These are phyloP conservation scores for Apophysomyces trapeziformis DNA, from an alignment of 371 early-diverging fungal species.

Conservation along the genomic window DNA sequence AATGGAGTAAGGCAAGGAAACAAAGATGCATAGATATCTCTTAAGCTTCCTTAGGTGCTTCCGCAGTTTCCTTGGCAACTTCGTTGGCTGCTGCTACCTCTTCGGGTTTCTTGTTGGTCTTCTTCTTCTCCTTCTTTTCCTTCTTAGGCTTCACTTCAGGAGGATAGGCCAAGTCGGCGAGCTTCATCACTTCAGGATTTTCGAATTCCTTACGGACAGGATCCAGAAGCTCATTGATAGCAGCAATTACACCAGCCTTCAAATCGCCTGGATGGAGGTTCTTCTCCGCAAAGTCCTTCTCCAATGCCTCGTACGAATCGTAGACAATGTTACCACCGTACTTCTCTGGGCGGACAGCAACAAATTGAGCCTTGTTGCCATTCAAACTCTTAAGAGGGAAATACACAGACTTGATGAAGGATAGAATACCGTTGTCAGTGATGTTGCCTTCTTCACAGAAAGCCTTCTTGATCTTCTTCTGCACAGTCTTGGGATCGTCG, in stretches of 20 bases:
- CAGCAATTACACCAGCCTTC: slow-evolving; percentile 87
- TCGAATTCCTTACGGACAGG: slow-evolving; percentile 90
- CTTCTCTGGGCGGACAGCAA: slow-evolving; percentile 81
- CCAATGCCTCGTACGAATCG: slow-evolving; percentile 75
- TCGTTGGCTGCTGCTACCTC: slow-evolving; percentile 34
- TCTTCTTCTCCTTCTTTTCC: slow-evolving; percentile 10
- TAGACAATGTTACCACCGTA: slow-evolving; percentile 87
- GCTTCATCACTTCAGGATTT: slow-evolving; percentile 64
- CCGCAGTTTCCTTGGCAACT: slow-evolving; percentile 22
- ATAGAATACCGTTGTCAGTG: slow-evolving; percentile 92
- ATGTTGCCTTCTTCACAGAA: slow-evolving; percentile 99
- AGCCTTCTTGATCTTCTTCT: slow-evolving; percentile 95
- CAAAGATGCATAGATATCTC: background rate
- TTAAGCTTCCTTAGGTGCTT: slow-evolving; percentile 2
- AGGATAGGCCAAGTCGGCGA: slow-evolving; percentile 75
- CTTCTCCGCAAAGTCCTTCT: slow-evolving; percentile 87
- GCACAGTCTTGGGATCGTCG: slow-evolving; percentile 86
- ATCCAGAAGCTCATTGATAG: slow-evolving; percentile 87
- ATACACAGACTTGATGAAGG: slow-evolving; percentile 90
- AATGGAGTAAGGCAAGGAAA: background rate
- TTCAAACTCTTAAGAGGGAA: slow-evolving; percentile 81
- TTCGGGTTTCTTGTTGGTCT: slow-evolving; percentile 49
- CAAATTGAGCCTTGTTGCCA: slow-evolving; percentile 65
- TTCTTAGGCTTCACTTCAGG: slow-evolving; percentile 44
- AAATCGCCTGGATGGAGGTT: slow-evolving; percentile 97